These are phyloP conservation scores for Malus fusca DNA, from an alignment of 306 rosid species.

Conservation along the genomic window DNA sequence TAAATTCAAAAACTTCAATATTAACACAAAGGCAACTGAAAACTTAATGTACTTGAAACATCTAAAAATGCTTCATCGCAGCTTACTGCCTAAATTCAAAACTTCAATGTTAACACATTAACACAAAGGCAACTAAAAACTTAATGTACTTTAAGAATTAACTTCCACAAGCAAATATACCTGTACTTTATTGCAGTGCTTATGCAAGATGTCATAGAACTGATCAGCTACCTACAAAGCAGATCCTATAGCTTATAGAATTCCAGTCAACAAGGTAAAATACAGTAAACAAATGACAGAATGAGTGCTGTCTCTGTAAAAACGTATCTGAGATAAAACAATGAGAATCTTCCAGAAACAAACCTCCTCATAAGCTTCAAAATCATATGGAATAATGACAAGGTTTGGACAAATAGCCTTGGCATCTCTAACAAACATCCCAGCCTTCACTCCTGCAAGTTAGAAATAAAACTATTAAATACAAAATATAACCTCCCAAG, in stretches of 20 bases:
- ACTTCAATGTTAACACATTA: background rate
- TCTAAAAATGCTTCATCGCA: no score
- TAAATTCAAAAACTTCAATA: constrained; percentile 23
- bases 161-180: constrained; percentile 36
- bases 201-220: constrained; percentile 78
- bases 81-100: constrained; percentile 78
- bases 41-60: constrained; percentile 20
- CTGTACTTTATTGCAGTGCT: constrained; percentile 75
- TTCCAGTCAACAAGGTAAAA: background rate
- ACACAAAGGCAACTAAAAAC: constrained; percentile 4
- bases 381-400: constrained; percentile 73
- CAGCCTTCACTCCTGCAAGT: constrained; percentile 76
- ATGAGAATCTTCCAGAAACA: background rate
- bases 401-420: constrained; percentile 76
- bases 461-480: constrained; percentile 4
- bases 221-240: constrained; percentile 83
- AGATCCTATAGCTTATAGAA: background rate
- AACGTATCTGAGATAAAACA: constrained; percentile 11
- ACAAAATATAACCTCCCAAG: constrained; percentile 5
- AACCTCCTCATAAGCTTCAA: constrained; percentile 93
- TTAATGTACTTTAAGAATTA: constrained; percentile 12
- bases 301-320: background rate
- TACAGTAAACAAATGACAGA: background rate
- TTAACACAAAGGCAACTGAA: constrained; percentile 7
- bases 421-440: constrained; percentile 90